These are phyloP conservation scores for Piper longum DNA, from an alignment of 164 flowering plant species.

Conservation along the genomic window DNA sequence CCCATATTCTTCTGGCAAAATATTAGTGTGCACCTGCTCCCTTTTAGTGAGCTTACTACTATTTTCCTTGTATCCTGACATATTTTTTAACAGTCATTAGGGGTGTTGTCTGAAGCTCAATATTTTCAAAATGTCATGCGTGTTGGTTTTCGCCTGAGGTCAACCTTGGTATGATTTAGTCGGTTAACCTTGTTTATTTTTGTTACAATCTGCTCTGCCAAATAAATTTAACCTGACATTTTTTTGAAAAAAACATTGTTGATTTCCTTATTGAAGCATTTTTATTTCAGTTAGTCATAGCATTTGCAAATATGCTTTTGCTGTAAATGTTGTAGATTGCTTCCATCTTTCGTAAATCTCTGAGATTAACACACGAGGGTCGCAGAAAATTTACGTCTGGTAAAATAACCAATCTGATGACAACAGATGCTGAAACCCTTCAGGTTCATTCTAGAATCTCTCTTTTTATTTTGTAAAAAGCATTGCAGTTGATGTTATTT, in stretches of 20 bases:
- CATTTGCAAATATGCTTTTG: too few relatives aligned
- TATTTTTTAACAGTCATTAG: constrained; percentile 39
- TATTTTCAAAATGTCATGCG: constrained; percentile 99
- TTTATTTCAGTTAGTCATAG: too few relatives aligned
- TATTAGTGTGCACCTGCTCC: background rate
- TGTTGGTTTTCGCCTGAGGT: constrained; percentile 71
- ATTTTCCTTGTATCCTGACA: background rate
- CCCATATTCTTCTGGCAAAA: too few relatives aligned
- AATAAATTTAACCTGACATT: background rate
- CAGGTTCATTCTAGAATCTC: constrained; percentile 36
- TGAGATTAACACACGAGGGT: constrained; percentile 74
- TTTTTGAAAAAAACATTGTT: too few relatives aligned
- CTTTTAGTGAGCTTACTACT: background rate
- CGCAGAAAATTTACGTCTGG: constrained; percentile 72
- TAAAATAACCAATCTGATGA: constrained; percentile 95
- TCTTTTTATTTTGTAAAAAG: background rate
- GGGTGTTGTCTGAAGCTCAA: constrained; percentile 85
- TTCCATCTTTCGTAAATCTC: constrained; percentile 86
- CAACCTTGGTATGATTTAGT: constrained; percentile 60
- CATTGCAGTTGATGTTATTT: background rate
- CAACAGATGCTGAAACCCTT: constrained; percentile 92
- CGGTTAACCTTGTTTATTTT: background rate
- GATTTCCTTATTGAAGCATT: too few relatives aligned
- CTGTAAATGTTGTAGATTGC: constrained; percentile 41
- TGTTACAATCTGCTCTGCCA: background rate